Evolutionary conservation across 768 basidiomycete genomes (phyloP), one percentile per base, ranked within the genome.

Genomic region (Boletus tomentosulus): DNA sequence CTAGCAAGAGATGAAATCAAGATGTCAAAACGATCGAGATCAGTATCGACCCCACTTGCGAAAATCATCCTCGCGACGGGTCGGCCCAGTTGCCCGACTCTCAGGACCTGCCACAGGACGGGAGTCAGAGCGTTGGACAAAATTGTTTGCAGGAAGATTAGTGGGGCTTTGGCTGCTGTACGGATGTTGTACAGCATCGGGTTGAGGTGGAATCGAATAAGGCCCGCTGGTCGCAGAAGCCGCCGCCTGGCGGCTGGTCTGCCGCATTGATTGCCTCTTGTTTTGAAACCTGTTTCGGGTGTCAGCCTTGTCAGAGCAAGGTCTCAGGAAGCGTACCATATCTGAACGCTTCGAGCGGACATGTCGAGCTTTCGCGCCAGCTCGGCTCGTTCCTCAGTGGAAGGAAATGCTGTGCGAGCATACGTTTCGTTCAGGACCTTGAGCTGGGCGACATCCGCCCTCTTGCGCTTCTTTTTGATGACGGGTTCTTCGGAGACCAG

Each of bases 391-490:
- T 92, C 90, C 67, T 91, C 89, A 10, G 90, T 92, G 13, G 90
- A 89, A 22, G 90, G 90, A 62, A 92, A 92, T 16, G 90, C 89
- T 3, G 90, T 92, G 54, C 89, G 81, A 57, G 74, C 76, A 66
- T 90, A 92, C 0, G 84, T 85, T 65, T 87, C 86, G 66, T 90
- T 92, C 66, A 92, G 76, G 28, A 89, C 82, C 66, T 87, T 87
- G 55, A 92, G 74, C 62, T 92, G 90, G 38, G 78, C 78, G 13
- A 87, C 85, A 61, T 90, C 88, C 6, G 89, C 90, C 54, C 89
- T 83, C 76, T 89, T 89, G 69, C 89, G 81, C 72, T 92, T 92
- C 76, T 90, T 91, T 77, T 92, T 92, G 61, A 90, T 83, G 39
- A 80, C 75, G n/a, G 86, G 81, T 58, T 86, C 84, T 51, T 87